phyloP scores from a whole-genome alignment of 1,284 basidiomycete species.

The Taiwanofungus camphoratus region DNA sequence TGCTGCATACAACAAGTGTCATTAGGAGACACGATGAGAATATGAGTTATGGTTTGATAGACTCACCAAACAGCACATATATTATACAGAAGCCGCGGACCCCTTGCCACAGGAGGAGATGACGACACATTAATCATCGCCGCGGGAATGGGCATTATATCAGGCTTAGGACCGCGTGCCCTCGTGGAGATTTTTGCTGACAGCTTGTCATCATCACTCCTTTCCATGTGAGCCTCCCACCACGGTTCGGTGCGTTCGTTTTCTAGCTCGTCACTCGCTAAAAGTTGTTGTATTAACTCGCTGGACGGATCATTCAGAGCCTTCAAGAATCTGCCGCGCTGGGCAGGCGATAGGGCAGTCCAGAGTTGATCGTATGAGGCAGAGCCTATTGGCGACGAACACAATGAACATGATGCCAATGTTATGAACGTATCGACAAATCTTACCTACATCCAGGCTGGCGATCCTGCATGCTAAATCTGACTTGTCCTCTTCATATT shows the following conservation, averaged over 20 bases:
- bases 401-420: neutral
- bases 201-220: slow-evolving; percentile 10
- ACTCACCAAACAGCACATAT: slow-evolving; percentile 60
- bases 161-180: slow-evolving; percentile 34
- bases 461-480: slow-evolving; percentile 47
- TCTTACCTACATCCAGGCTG: slow-evolving; percentile 61
- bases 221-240: slow-evolving; percentile 21
- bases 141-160: slow-evolving; percentile 43
- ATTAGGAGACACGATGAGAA: neutral
- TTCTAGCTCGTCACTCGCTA: slow-evolving; percentile 51
- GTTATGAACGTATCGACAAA: neutral
- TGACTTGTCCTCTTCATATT: slow-evolving; percentile 37
- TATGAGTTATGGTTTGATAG: neutral
- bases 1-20: slow-evolving; percentile 30
- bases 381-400: no score
- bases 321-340: slow-evolving; percentile 54
- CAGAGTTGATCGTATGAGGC: slow-evolving; percentile 59
- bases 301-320: slow-evolving; percentile 54
- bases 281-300: slow-evolving; percentile 48
- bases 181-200: slow-evolving; percentile 6
- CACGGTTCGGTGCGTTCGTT: slow-evolving; percentile 23
- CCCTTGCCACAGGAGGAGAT: slow-evolving; percentile 18
- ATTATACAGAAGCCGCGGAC: slow-evolving; percentile 56
- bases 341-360: slow-evolving; percentile 48
- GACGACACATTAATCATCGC: slow-evolving; percentile 37